These are phyloP conservation scores for Trichoderma orchidacearum DNA, from an alignment of 495 filamentous ascomycete species.

Conservation along the genomic window DNA sequence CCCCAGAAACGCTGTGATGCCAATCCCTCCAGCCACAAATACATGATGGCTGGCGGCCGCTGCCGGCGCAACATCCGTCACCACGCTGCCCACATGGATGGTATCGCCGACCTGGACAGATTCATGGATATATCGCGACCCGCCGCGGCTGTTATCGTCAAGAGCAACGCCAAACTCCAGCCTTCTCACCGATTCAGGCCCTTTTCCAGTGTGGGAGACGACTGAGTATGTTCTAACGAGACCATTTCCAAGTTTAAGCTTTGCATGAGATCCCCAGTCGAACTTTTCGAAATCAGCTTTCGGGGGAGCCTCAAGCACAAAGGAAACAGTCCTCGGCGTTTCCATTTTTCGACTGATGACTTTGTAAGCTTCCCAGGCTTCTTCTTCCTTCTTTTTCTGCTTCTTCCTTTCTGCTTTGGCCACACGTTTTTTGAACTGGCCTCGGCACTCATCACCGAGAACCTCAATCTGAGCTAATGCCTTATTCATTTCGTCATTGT, in stretches of 20 bases:
- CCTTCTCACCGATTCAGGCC: neutral
- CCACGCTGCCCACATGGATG: conserved; percentile 31
- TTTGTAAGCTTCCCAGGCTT: conserved; percentile 28
- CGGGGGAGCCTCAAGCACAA: conserved; percentile 21
- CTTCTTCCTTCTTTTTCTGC: conserved; percentile 10
- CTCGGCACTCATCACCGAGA: conserved; percentile 32
- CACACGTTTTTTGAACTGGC: conserved; percentile 23
- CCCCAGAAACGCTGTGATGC: conserved; percentile 36
- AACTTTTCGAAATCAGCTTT: conserved; percentile 9
- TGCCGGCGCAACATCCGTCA: conserved; percentile 17
- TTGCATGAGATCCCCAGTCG: conserved; percentile 24
- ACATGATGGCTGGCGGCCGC: conserved; percentile 30
- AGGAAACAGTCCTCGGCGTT: conserved; percentile 24
- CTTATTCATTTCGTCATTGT: conserved; percentile 27
- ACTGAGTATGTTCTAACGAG: conserved; percentile 32
- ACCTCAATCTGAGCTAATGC: conserved; percentile 28
- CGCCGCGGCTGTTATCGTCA: conserved; percentile 28
- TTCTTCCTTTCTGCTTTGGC: conserved; percentile 13
- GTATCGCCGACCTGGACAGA: conserved; percentile 22
- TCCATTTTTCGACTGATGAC: conserved; percentile 27
- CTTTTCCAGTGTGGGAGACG: conserved; percentile 19
- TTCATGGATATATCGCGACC: conserved; percentile 31
- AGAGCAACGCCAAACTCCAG: conserved; percentile 32
- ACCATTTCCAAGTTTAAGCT: conserved; percentile 30
- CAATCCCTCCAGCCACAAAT: conserved; percentile 38